Evolutionary conservation across 163 green algal genomes (phyloP).

Genomic region (Prototheca wickerhamii): DNA sequence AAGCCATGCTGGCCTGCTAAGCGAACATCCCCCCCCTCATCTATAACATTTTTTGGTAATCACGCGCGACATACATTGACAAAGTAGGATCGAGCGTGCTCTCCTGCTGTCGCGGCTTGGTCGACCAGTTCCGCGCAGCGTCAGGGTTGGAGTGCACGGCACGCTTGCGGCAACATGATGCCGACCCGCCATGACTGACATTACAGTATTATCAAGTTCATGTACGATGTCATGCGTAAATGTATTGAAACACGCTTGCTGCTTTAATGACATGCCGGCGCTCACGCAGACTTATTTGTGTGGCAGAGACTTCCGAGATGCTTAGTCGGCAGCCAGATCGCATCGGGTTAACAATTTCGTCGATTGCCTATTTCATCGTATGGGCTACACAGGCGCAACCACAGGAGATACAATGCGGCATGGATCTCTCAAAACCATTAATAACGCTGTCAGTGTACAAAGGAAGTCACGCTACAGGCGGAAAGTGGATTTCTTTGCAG

Average conservation of each 20-base stretch:
- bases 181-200: too few species aligned
- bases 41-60: not conserved
- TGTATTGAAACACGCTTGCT: too few species aligned
- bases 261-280: too few species aligned
- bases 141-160: too few species aligned
- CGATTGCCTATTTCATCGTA: not conserved
- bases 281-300: too few species aligned
- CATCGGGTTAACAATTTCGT: not conserved
- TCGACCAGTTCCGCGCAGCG: too few species aligned
- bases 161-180: too few species aligned
- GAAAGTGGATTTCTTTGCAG: constrained; percentile 61
- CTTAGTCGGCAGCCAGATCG: not conserved
- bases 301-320: not conserved
- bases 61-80: too few species aligned
- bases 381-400: constrained; percentile 55
- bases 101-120: too few species aligned
- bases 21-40: not conserved
- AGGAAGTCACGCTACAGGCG: constrained; percentile 3
- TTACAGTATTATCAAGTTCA: too few species aligned
- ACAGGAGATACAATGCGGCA: constrained; percentile 35
- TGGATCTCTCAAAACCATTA: constrained; percentile 18
- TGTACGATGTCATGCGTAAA: too few species aligned
- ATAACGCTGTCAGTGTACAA: not conserved
- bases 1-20: not conserved
- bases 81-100: too few species aligned